Conservation (phyloP, 176 grass and related monocot genomes). For the Ensete glaucum region DNA sequence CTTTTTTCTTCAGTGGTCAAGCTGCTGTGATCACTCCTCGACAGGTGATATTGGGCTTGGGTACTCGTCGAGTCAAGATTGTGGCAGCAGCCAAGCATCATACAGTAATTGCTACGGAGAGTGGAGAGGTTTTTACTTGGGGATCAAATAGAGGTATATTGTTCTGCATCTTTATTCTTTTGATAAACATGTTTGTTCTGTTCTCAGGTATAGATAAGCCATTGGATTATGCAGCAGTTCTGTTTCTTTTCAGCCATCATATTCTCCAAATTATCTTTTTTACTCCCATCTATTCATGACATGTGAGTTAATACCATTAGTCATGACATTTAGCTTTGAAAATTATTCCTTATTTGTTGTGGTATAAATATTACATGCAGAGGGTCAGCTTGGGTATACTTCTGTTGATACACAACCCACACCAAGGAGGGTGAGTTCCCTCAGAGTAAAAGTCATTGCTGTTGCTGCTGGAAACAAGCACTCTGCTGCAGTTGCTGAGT, state of each 20-base stretch:
- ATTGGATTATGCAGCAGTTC: neutral
- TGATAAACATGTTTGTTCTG: neutral
- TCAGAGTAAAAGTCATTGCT: conserved; percentile 66
- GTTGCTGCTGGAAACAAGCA: conserved; percentile 97
- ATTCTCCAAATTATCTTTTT: neutral
- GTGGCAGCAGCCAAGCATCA: conserved; percentile 98
- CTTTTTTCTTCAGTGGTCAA: conserved; percentile 64
- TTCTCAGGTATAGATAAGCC: neutral
- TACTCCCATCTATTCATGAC: neutral
- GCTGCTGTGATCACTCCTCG: conserved; percentile 94
- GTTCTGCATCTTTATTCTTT: conserved; percentile 15
- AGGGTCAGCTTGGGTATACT: conserved; percentile 98
- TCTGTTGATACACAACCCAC: conserved; percentile 94
- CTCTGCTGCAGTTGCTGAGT: conserved; percentile 71
- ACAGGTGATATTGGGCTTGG: conserved; percentile 71
- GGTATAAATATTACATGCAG: conserved; percentile 34
- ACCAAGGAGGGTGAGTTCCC: conserved; percentile 68
- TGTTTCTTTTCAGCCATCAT: neutral
- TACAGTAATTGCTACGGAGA: conserved; percentile 82
- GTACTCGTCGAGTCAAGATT: conserved; percentile 51
- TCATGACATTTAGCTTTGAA: neutral
- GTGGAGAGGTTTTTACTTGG: conserved; percentile 93
- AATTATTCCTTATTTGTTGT: conserved; percentile 16
- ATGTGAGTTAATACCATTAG: neutral
- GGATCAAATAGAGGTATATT: conserved; percentile 96